Evolutionary conservation across 2,329 filamentous ascomycete genomes (phyloP).

Genomic region (Daldinia sp.): DNA sequence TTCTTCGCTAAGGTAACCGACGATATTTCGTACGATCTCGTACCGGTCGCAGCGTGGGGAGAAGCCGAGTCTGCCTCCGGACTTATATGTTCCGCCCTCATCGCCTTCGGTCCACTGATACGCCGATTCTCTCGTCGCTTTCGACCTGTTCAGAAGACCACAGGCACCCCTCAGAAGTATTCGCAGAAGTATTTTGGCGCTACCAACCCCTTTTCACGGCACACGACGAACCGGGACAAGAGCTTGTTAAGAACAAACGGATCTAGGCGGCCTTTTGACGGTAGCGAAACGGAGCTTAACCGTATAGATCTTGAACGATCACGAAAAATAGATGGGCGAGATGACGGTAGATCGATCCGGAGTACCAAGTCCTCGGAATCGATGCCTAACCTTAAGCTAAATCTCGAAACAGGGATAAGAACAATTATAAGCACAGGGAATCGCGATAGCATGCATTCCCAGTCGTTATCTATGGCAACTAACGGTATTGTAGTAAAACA

Average conservation of each 20-base stretch:
- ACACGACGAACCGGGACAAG: constrained; percentile 25
- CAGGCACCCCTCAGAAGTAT: constrained; percentile 2
- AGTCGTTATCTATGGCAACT: constrained; percentile 21
- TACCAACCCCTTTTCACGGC: constrained; percentile 29
- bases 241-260: constrained; percentile 25
- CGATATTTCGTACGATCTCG: constrained; percentile 38
- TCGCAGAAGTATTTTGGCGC: constrained; percentile 29
- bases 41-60: constrained; percentile 37
- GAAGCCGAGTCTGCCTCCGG: constrained; percentile 43
- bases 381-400: constrained; percentile 36
- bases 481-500: constrained; percentile 44
- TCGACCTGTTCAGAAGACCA: background rate
- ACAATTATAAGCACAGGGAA: constrained; percentile 43
- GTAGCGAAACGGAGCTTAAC: constrained; percentile 44
- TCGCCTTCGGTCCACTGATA: constrained; percentile 42
- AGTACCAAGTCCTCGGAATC: constrained; percentile 33
- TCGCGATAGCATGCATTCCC: constrained; percentile 36
- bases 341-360: constrained; percentile 33
- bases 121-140: constrained; percentile 29
- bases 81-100: constrained; percentile 42
- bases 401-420: constrained; percentile 40
- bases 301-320: constrained; percentile 22
- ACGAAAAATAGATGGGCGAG: constrained; percentile 17
- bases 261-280: constrained; percentile 27
- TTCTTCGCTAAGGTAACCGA: constrained; percentile 32